Evolutionary conservation across 2,329 filamentous ascomycete genomes (phyloP), one percentile per base, ranked within the genome.

Genomic region (Tetracladium maxilliforme): DNA sequence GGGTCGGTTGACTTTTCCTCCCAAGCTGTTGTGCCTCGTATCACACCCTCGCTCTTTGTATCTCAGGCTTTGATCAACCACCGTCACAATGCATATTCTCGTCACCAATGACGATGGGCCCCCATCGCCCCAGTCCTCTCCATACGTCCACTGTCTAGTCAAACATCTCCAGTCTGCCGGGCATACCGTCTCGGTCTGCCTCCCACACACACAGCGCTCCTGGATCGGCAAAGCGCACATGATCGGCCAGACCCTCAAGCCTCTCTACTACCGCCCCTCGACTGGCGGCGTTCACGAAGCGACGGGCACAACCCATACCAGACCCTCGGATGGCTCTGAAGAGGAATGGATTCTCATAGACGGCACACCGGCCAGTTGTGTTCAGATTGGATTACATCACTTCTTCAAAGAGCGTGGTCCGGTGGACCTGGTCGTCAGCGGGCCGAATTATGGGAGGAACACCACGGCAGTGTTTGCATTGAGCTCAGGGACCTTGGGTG

Each of bases 141-240:
- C 81, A 6, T 87, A 87, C 42, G 67, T 87, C 33, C 78, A 82
- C 54, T 73, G 69, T 33, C 65, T 87, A 30, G 65, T 86, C 21
- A 58, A 69, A 32, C 65, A 67, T 26, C 71, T 90, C 25, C 71
- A 83, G 47, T 52, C 61, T 29, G 71, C 76, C 16, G 84, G 84
- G 6, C 87, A 94, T 52, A 64, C 58, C n/a, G 82, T 95, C 32
- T 92, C 83, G 6, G 86, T 98, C 24, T 78, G 90, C 34, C 69
- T 98, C 10, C 90, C 90, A 3, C 71, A 94, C 48, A 76, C 75
- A 6, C 90, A 98, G 54, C 74, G 87, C 33, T 93, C 84, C 29
- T 98, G 90, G 90, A 95, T 98, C 42, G 86, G 86, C 40, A 98
- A 98, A 60, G 90, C 90, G 4, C 90, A 95, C 52, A 80, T 95